These are phyloP conservation scores for Hericium rajendrae DNA, from an alignment of 768 basidiomycete genomes.

Conservation along the genomic window DNA sequence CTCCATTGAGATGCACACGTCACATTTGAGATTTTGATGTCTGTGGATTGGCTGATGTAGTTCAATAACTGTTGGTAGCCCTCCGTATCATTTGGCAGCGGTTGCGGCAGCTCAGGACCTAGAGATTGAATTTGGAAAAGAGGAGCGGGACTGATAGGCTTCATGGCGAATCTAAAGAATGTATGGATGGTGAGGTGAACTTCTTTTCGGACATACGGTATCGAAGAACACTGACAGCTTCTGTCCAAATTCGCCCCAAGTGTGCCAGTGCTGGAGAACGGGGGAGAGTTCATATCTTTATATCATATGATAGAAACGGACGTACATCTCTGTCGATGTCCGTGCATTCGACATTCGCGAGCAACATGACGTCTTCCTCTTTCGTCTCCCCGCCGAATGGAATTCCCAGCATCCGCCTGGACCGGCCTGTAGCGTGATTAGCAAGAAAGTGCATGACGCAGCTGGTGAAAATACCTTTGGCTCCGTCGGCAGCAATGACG, in stretches of 20 bases:
- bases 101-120: constrained; percentile 4
- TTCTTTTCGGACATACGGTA: too few species aligned
- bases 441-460: too few species aligned
- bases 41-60: background rate
- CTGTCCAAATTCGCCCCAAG: constrained; percentile 12
- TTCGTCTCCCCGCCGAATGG: constrained; percentile 32
- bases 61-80: constrained; percentile 5
- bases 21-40: constrained; percentile 4
- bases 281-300: background rate
- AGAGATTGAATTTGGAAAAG: constrained; percentile 9
- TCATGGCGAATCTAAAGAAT: background rate
- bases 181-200: background rate
- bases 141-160: constrained; percentile 4
- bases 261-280: constrained; percentile 10
- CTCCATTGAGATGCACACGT: constrained; percentile 6
- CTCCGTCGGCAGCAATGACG: constrained; percentile 35
- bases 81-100: constrained; percentile 1
- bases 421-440: constrained; percentile 18
- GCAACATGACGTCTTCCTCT: constrained; percentile 17
- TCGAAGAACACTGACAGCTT: background rate
- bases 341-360: constrained; percentile 30
- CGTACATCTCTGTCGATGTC: constrained; percentile 22
- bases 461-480: constrained; percentile 15
- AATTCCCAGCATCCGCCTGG: constrained; percentile 31
- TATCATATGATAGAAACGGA: background rate